A percentile compares a stretch with the other conserved stretches of the same genome.
Evolutionary conservation across 768 basidiomycete genomes (phyloP).

Genomic region (Suillus weaverae): DNA sequence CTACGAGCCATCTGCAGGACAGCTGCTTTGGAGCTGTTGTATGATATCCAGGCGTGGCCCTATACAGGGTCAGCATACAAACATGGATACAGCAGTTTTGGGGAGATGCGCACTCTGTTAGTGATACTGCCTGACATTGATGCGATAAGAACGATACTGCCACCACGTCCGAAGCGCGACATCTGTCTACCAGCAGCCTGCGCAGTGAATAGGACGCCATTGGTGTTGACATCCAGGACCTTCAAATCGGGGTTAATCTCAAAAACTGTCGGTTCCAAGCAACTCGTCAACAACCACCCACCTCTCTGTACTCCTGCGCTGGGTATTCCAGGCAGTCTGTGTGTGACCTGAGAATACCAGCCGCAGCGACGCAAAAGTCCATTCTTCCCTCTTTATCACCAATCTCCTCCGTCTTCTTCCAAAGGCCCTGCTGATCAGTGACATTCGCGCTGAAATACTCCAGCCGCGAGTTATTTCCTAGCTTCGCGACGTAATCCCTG

Average conservation of each 20-base stretch:
- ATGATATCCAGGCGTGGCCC: constrained; percentile 77
- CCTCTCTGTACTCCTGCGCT: constrained; percentile 63
- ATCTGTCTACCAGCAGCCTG: constrained; percentile 63
- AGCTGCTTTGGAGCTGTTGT: constrained; percentile 76
- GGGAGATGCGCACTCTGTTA: constrained; percentile 51
- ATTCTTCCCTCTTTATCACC: constrained; percentile 67
- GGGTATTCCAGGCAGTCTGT: constrained; percentile 68
- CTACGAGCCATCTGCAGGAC: constrained; percentile 80
- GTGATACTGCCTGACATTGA: constrained; percentile 69
- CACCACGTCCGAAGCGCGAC: constrained; percentile 45
- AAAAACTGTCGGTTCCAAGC: neutral
- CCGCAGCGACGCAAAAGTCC: constrained; percentile 78
- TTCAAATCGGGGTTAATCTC: constrained; percentile 22
- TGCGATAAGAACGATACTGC: constrained; percentile 60
- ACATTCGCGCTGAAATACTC: constrained; percentile 71
- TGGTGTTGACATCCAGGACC: constrained; percentile 68
- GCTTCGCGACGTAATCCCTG: constrained; percentile 47
- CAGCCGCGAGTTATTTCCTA: constrained; percentile 44
- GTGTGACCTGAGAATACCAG: constrained; percentile 64
- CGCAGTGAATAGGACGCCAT: constrained; percentile 59
- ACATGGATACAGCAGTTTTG: neutral
- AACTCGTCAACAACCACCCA: constrained; percentile 22
- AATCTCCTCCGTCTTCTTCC: constrained; percentile 58
- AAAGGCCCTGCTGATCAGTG: constrained; percentile 58
- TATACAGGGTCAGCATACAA: constrained; percentile 25